Evolutionary conservation across 2,329 filamentous ascomycete genomes (phyloP), one percentile per base, ranked within the genome.

Genomic region (Claviceps monticola): DNA sequence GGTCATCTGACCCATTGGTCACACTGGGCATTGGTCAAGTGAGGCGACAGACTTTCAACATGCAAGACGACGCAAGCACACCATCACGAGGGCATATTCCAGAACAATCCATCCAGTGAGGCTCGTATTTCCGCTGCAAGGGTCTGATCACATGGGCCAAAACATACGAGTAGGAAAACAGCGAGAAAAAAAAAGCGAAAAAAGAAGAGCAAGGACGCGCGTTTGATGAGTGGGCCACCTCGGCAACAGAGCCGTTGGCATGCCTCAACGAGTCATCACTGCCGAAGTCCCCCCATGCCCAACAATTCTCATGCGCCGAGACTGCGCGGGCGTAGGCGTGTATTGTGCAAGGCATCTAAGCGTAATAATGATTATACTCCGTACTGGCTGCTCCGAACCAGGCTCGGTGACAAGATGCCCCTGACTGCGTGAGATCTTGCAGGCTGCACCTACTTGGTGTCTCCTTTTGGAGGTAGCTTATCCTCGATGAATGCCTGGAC

Each of bases 401-500:
- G 16, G 39, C 39, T 8, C 17, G 8, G 39, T 9, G 16, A 11
- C 16, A 9, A 11, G 6, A n/a, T 45, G 6, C 17, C 7, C 29
- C 23, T n/a, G 43, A 17, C 43, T n/a, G 39, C 39, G 39, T n/a
- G 39, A 17, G 21, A 34, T 9, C 23, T 13, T 23, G 43, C 49
- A 50, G 16, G 48, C 39, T 37, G 42, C 16, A 46, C 16, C 43
- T 46, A 53, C 13, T 47, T 39, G 17, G 38, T 26, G 38, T 54
- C 49, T 13, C 48, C 54, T 48, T 59, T 55, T 0, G 69, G 61
- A 5, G 76, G 74, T 50, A 82, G 66, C 45, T 67, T 67, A 52
- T 68, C 62, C 37, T 59, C 64, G 49, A 83, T 56, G 55, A 79
- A 82, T 1, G 60, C 64, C 68, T 93, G 88, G 17, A 96, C 73